Conservation (phyloP, 352 stramenopile genomes). For the Phytopythium litorale region DNA sequence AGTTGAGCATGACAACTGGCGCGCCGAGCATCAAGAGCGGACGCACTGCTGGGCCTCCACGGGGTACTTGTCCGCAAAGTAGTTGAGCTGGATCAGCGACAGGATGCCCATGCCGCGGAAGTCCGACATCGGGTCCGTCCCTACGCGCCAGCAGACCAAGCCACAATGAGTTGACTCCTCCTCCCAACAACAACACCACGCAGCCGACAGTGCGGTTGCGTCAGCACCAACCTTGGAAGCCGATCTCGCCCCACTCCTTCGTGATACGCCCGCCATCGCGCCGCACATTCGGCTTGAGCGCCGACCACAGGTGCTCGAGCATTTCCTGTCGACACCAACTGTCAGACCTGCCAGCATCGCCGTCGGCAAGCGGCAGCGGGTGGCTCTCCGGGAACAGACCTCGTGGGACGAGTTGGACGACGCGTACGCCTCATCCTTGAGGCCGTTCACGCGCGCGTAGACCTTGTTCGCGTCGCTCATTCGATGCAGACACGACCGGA, state of each 20-base stretch:
- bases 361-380: not conserved
- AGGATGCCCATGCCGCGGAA: conserved; percentile 83
- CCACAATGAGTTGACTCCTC: not conserved
- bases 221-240: conserved; percentile 65
- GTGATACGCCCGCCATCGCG: conserved; percentile 73
- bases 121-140: conserved; percentile 81
- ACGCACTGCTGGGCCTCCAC: conserved; percentile 65
- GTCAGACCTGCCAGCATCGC: not conserved
- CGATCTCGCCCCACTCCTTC: conserved; percentile 87
- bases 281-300: conserved; percentile 76
- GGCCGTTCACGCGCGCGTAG: conserved; percentile 38
- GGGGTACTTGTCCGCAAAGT: conserved; percentile 72
- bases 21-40: not conserved
- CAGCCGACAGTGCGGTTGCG: not conserved
- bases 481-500: conserved; percentile 59
- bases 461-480: conserved; percentile 80
- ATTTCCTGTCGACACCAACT: conserved; percentile 28
- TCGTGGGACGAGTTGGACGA: conserved; percentile 68
- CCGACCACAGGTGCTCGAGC: conserved; percentile 78
- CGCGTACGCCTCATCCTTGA: conserved; percentile 68
- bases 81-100: conserved; percentile 68
- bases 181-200: not conserved
- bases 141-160: conserved; percentile 11
- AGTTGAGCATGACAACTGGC: not conserved
- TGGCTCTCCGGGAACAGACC: conserved; percentile 12